Evolutionary conservation across 2,329 filamentous ascomycete species (phyloP).

Genomic region (Diaporthe ilicicola): DNA sequence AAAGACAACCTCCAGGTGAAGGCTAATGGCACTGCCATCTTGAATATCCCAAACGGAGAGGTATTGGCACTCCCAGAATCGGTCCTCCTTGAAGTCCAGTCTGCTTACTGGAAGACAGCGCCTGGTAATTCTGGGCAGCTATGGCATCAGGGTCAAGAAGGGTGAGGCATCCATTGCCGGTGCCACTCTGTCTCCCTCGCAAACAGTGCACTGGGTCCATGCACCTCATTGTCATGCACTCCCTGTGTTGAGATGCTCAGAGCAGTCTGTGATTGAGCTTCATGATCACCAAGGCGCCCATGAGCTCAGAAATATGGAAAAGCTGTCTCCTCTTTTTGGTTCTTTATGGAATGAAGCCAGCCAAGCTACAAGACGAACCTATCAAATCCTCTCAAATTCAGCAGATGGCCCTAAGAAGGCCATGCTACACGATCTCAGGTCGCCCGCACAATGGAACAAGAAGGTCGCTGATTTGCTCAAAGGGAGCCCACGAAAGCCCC

Average conservation of each 20-base stretch:
- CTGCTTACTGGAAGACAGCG: conserved; percentile 52
- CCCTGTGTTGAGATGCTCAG: conserved; percentile 67
- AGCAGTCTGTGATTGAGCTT: conserved; percentile 63
- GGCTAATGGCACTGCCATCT: conserved; percentile 48
- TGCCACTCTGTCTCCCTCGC: conserved; percentile 63
- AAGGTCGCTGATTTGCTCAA: conserved; percentile 58
- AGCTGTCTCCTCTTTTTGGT: conserved; percentile 71
- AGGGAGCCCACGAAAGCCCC: conserved; percentile 44
- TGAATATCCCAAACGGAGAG: conserved; percentile 59
- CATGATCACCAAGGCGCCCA: conserved; percentile 58
- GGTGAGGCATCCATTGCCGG: conserved; percentile 74
- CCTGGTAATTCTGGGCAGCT: conserved; percentile 72
- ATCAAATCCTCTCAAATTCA: conserved; percentile 54
- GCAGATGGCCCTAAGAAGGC: conserved; percentile 59
- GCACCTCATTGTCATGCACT: conserved; percentile 76
- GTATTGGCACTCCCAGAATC: conserved; percentile 43
- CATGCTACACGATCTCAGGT: conserved; percentile 62
- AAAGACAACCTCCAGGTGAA: conserved; percentile 54
- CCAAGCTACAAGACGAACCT: conserved; percentile 13
- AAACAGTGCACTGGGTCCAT: conserved; percentile 63
- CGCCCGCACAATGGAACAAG: conserved; percentile 69
- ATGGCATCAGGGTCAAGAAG: conserved; percentile 66
- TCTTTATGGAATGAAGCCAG: conserved; percentile 68
- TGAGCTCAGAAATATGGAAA: conserved; percentile 62
- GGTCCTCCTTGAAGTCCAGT: background rate